Base-by-base conservation (phyloP, 345 rosid genomes). In the Gossypium stocksii region DNA sequence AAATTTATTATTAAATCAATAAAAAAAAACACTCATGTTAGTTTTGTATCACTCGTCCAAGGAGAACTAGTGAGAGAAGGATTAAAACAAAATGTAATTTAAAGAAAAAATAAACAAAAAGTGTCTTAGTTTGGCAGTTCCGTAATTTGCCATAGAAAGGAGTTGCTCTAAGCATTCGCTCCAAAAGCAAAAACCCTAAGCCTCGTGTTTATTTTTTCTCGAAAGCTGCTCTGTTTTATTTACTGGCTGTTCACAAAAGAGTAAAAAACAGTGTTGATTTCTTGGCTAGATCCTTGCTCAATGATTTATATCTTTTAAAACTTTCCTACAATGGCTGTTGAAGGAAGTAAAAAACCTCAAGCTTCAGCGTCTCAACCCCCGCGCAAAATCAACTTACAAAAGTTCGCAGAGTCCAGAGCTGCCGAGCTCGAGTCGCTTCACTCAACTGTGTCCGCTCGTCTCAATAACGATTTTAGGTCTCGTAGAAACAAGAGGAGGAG, bases 401-500 rank as follows among this genome's bases (percentile, higher is more conserved):
- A 84, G 73, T 91, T 94, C 51, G 85, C 90, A 0, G 98, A 92
- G 63, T 73, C 93, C 66, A 80, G 98, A 65, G 87, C 91, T 43
- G 38, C 85, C 7, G 98, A 92, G 83, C 84, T 92, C 38, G 93
- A 88, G 46, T 70, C 89, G 25, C 91, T 92, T 70, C 86, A 87
- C 83, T 89, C 91, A 0, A 76, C 85, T 22, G 82, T 90, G 14
- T 76, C 93, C 3, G 61, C 78, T 67, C 86, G 93, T 57, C 66
- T 87, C 77, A 81, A 80, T 68, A 86, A 87, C 51, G 82, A 92
- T 82, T 91, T 90, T 72, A 66, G 84, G 38, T 88, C 93, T 53
- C 78, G 77, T 75, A 84, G 94, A 82, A 86, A 87, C 86, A 84
- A 91, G 88, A 89, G 91, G 76, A 88, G 97, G 85, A 89, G 98